Base-by-base conservation (phyloP, 2,329 filamentous ascomycete genomes). In the Neurospora sp. region DNA sequence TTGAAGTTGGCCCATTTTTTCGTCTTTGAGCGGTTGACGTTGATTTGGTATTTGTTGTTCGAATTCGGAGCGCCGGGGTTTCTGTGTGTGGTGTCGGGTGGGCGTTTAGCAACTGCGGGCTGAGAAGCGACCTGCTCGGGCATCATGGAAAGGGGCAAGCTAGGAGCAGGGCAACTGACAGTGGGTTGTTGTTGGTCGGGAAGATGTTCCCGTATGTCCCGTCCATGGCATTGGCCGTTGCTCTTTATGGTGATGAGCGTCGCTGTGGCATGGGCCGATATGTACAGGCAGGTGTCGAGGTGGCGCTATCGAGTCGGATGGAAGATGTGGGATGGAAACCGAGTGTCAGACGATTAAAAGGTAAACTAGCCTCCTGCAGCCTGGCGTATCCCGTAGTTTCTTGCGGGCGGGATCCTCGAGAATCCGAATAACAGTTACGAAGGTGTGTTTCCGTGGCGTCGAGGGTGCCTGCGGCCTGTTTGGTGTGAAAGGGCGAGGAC, bases 1-100 rank as follows among this genome's bases (percentile, higher is more conserved):
- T 94, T 95, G 41, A 95, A 95, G 76, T 97, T 91, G 43, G 95
- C 91, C 95, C 95, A 98, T 86, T 97, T 97, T 81, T 90, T 92
- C 69, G 94, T 97, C 82, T 97, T 97, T 69, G 89, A 87, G 72
- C 95, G 89, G 81, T 92, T 95, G 67, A 97, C 89, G 79, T 97
- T 96, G 68, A 93, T 88, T 78, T 92, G 91, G 81, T 94, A 97
- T 36, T 80, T 76, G 69, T 74, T 77, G 23, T 67, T 73, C 52
- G 74, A 67, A 6, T 75, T 57, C 15, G 76, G 71, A 19, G 73
- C 72, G 67, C 43, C 68, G 8, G 75, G 71, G 23, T 72, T 72
- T 70, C 78, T 78, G 73, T 43, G 66, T 12, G 52, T 62, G 52
- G 28, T n/a, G 65, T 33, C n/a, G 67, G n/a, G 41, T 19, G 52